Conservation (phyloP, 73 alveolate species). For the Paramecium primaurelia region DNA sequence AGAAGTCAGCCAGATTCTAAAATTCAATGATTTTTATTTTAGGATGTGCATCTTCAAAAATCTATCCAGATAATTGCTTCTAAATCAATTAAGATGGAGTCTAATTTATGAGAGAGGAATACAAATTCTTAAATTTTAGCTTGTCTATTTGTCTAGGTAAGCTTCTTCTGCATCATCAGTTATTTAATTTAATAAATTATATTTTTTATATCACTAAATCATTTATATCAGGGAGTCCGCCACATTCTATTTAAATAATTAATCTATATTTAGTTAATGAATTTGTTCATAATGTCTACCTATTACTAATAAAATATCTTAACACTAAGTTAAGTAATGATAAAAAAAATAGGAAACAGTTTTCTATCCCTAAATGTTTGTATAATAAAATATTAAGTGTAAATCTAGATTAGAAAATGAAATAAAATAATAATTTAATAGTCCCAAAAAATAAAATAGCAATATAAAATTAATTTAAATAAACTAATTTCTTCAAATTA, state of each 20-base stretch:
- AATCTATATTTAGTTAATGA: neutral
- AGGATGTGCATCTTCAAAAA: constrained; percentile 79
- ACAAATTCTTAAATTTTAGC: neutral
- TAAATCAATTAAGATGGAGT: constrained; percentile 78
- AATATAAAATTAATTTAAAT: too few species aligned
- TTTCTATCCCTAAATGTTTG: neutral
- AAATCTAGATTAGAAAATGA: too few species aligned
- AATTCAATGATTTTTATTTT: constrained; percentile 94
- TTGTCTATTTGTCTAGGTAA: neutral
- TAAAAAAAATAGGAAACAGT: neutral
- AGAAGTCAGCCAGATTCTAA: constrained; percentile 93
- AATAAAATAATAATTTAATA: too few species aligned
- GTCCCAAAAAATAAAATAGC: too few species aligned
- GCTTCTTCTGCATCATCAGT: constrained; percentile 44
- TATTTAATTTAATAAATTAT: constrained; percentile 7
- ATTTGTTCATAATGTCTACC: neutral
- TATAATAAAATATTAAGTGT: too few species aligned
- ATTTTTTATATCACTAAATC: neutral
- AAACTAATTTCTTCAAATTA: too few species aligned
- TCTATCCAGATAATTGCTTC: constrained; percentile 84
- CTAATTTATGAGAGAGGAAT: neutral
- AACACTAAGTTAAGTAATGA: neutral
- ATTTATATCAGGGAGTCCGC: neutral
- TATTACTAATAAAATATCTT: neutral
- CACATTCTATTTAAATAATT: neutral